Base-by-base conservation (phyloP, 2,329 filamentous ascomycete genomes). In the Orbilia javanica region DNA sequence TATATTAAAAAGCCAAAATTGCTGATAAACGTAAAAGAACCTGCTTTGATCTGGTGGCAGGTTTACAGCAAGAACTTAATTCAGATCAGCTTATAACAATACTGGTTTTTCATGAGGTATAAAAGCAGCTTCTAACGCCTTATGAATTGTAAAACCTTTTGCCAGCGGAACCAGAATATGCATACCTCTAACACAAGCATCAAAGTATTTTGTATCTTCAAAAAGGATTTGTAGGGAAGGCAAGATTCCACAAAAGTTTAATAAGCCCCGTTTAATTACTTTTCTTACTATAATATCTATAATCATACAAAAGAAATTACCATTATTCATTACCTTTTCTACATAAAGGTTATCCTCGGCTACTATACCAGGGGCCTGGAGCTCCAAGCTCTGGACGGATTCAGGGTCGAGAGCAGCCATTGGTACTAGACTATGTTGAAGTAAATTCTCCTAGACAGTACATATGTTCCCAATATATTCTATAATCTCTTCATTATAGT, bases 131-230 rank as follows among this genome's bases (percentile, higher is more conserved):
- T 52, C 48, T 7, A 52, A 29, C 29, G 22, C 20, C 11, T 52
- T 27, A 1, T 22, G 22, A n/a, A 52, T 29, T 1, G 22, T 52
- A 3, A 52, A 22, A 10, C 44, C 44, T 4, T 10, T 22, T 27
- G 10, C 15, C 8, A 3, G 25, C 29, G 22, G 48, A 1, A 52
- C 11, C 10, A 52, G 25, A 1, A 68, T n/a, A 18, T 22, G 7
- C 50, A 68, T 57, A 27, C 22, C 36, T 27, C 50, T 68, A 57
- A 29, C 36, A n/a, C 50, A 68, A 13, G 34, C 25, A n/a, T 68
- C 50, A 18, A 68, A 22, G 18, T 68, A 68, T 46, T 68, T 68
- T n/a, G 22, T 68, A 34, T 68, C 65, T 46, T 68, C 65, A 15
- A 68, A 68, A n/a, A 68, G 22, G 1, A 50, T 68, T 46, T n/a